phyloP scores from a whole-genome alignment of 768 basidiomycete genomes.

The Cystofilobasidium capitatum region DNA sequence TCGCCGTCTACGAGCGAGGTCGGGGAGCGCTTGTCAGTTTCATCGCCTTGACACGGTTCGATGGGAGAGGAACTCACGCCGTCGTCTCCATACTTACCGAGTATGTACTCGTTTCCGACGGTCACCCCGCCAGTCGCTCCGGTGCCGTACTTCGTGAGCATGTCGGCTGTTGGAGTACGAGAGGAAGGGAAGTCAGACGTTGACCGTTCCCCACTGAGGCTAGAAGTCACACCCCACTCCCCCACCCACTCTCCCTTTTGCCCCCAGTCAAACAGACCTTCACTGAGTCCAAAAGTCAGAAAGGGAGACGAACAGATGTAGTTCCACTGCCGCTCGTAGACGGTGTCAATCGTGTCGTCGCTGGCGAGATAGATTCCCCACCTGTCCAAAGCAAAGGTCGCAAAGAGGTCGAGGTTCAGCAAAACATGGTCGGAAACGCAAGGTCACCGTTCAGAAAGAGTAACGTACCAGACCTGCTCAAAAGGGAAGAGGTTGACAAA shows the following conservation, averaged over 20 bases:
- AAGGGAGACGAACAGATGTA: slow-evolving; percentile 25
- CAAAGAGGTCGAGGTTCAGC: too few relatives aligned
- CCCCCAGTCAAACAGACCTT: too few relatives aligned
- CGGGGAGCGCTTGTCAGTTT: too few relatives aligned
- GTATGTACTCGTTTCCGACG: slow-evolving; percentile 85
- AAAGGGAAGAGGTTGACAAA: not conserved
- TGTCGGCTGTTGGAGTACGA: not conserved
- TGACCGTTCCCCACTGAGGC: too few relatives aligned
- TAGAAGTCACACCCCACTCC: too few relatives aligned
- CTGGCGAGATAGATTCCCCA: not conserved
- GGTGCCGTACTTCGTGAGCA: slow-evolving; percentile 11
- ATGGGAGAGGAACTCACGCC: not conserved
- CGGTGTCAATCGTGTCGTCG: slow-evolving; percentile 31
- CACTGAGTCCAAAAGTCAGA: not conserved
- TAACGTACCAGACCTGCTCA: slow-evolving; percentile 51
- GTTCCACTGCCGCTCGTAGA: slow-evolving; percentile 64
- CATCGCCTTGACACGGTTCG: slow-evolving; percentile 38
- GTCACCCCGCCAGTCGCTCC: slow-evolving; percentile 57
- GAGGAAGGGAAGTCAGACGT: slow-evolving; percentile 28
- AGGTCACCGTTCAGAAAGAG: slow-evolving; percentile 23
- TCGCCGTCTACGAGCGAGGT: too few relatives aligned
- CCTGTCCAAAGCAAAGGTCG: too few relatives aligned
- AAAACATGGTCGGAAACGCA: not conserved
- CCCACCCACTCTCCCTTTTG: too few relatives aligned
- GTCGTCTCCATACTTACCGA: slow-evolving; percentile 47